Base-by-base conservation (phyloP, 495 filamentous ascomycete species). In the Penicillium cosmopolitanum region DNA sequence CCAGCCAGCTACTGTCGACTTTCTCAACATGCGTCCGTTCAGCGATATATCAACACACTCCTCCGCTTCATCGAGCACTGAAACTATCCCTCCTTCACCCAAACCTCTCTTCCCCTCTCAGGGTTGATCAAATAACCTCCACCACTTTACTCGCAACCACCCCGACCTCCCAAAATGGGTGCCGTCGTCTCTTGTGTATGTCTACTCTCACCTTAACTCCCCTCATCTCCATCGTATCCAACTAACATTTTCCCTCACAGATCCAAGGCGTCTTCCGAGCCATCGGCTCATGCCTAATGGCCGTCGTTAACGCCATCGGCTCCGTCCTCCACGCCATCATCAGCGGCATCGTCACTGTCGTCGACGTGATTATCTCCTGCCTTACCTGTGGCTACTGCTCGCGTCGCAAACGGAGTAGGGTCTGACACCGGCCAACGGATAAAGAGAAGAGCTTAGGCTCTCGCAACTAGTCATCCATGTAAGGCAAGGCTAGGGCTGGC, bases 101-200 rank as follows among this genome's bases (percentile, higher is more conserved):
- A 70, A 53, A 61, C 55, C 53, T 54, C 31, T 31, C 47, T 60
- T 60, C 9, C 38, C 51, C 36, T 40, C 55, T 57, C 11, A 33
- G 47, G 16, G 28, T 42, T 25, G 47, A 50, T 31, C 28, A 8
- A 31, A 6, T 31, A 50, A 51, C 18, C 25, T 21, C 31, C 28
- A 50, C 11, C 23, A 51, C 34, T 48, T 4, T 9, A 31, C 28
- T 31, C 28, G 7, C 28, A 31, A 31, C 28, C 5, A 31, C 8
- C 28, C 8, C 5, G 1, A 31, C 8, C 8, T 9, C 8, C 64
- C 81, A 90, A 78, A 70, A 98, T 98, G 94, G 94, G 94, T 79
- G 93, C 91, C 78, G 90, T 97, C 73, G 84, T 96, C 59, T 96
- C 92, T 76, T 97, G 94, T 67, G 94, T 98, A 93, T 65, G 92